Evolutionary conservation across 2,329 filamentous ascomycete species (phyloP).

Genomic region (Diaporthe destruens): DNA sequence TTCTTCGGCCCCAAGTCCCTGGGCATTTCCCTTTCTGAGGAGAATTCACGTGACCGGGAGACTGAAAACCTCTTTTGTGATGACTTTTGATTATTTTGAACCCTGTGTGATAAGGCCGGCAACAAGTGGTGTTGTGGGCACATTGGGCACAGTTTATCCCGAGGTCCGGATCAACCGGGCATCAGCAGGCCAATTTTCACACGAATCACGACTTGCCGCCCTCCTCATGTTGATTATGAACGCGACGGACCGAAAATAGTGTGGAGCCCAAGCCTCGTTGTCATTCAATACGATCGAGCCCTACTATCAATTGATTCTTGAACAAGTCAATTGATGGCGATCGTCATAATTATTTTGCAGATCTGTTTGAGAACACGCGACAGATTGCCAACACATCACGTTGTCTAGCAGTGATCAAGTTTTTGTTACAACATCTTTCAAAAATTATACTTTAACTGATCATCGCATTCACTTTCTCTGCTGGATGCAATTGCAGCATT

Average conservation of each 20-base stretch:
- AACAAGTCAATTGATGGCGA: not conserved
- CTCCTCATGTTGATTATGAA: not conserved
- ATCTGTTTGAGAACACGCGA: not conserved
- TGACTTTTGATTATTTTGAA: not conserved
- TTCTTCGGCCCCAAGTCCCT: not conserved
- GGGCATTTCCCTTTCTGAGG: not conserved
- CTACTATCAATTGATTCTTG: not conserved
- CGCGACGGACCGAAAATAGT: not conserved
- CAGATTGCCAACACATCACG: not conserved
- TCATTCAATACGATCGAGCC: not conserved
- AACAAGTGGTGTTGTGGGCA: not conserved
- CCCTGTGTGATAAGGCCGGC: not conserved
- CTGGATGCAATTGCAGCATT: not conserved
- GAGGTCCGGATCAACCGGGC: constrained; percentile 1
- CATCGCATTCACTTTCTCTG: too few relatives aligned
- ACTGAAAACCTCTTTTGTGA: not conserved
- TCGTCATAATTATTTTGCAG: not conserved
- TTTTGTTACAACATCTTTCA: not conserved
- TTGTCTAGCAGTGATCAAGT: not conserved
- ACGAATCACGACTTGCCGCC: not conserved
- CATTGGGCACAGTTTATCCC: not conserved
- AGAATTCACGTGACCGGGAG: not conserved
- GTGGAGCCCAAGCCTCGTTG: not conserved
- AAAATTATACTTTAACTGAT: not conserved
- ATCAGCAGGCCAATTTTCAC: constrained; percentile 13